Evolutionary conservation across 2,329 filamentous ascomycete species (phyloP).

Genomic region (Calonectria honghensis): DNA sequence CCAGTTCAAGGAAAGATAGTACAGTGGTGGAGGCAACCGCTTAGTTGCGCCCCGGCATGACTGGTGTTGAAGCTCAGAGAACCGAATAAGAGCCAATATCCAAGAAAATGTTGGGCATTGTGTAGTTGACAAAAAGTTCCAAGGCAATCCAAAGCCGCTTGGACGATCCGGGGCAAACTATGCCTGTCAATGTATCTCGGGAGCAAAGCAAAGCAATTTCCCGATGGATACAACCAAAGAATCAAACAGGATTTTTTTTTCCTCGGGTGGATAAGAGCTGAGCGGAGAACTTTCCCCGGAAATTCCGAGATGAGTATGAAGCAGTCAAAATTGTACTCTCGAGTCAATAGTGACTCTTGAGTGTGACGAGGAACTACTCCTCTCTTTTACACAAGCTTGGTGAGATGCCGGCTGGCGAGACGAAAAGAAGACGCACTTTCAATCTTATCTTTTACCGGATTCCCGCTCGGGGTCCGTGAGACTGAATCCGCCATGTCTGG

Average conservation of each 20-base stretch:
- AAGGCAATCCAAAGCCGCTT: not conserved
- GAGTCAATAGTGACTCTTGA: not conserved
- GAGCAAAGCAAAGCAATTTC: conserved; percentile 9
- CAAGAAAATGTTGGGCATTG: not conserved
- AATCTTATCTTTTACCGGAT: not conserved
- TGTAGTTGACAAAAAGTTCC: not conserved
- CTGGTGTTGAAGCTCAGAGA: not conserved
- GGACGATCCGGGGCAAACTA: not conserved
- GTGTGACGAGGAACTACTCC: not conserved
- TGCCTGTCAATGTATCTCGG: not conserved
- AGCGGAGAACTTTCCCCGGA: conserved; percentile 4
- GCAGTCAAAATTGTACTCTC: too few relatives aligned
- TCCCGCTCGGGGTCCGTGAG: not conserved
- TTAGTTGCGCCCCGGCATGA: not conserved
- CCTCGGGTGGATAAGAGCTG: conserved; percentile 1
- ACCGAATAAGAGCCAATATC: not conserved
- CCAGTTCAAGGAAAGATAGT: not conserved
- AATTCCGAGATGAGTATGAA: not conserved
- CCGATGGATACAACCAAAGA: not conserved
- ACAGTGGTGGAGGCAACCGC: not conserved
- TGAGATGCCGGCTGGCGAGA: too few relatives aligned
- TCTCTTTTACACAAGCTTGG: not conserved
- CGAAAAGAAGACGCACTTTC: not conserved
- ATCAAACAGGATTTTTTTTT: not conserved
- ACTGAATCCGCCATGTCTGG: not conserved